Evolutionary conservation across 345 rosid species (phyloP).

Genomic region (Salix arbutifolia): DNA sequence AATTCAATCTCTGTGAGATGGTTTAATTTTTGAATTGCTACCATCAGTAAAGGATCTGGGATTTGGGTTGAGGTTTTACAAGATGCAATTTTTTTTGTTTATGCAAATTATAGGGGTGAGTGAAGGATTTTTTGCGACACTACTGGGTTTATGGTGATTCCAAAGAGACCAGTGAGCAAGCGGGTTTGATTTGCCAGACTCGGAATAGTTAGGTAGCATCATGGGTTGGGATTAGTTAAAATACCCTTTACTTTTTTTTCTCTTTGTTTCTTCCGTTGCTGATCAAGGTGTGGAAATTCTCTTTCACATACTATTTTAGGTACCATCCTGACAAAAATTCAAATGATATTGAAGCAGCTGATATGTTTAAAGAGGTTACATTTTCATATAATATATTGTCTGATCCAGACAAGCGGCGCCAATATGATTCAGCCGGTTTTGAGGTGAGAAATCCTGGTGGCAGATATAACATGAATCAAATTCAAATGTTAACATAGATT

Average conservation of each 20-base stretch:
- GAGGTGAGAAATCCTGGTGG: conserved; percentile 54
- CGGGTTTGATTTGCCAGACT: neutral
- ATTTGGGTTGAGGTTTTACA: neutral
- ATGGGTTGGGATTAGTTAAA: neutral
- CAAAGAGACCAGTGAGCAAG: neutral
- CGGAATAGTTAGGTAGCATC: neutral
- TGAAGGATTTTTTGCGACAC: neutral
- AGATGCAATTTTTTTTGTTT: neutral
- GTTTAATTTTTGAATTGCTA: too few relatives aligned
- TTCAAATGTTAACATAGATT: neutral
- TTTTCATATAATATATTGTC: conserved; percentile 89
- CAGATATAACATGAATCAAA: neutral
- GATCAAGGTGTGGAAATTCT: neutral
- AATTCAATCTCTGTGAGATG: too few relatives aligned
- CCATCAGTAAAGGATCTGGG: too few relatives aligned
- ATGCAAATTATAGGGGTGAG: neutral
- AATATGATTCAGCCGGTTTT: conserved; percentile 90
- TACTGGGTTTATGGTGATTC: neutral
- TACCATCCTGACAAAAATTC: conserved; percentile 98
- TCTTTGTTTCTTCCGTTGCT: neutral
- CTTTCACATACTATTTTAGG: conserved; percentile 41
- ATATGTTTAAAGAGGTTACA: conserved; percentile 91
- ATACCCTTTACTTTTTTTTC: neutral
- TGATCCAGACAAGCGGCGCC: conserved; percentile 82
- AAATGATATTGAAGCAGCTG: conserved; percentile 87